phyloP scores from a whole-genome alignment of 2,329 filamentous ascomycete species.

The Colletotrichum musicola region DNA sequence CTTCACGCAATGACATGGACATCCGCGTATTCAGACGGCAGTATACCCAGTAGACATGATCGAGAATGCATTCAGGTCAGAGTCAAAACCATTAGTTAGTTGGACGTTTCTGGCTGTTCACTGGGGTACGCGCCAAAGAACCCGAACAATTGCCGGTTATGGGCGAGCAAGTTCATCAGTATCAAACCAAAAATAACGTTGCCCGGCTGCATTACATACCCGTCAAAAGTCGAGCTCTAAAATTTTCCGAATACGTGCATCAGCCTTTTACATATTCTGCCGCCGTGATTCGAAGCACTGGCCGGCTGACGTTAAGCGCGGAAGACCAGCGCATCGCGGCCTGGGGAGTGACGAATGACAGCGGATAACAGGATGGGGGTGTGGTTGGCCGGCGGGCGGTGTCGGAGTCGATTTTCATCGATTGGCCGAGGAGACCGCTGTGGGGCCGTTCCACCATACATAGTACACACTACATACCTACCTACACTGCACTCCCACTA shows the following conservation, averaged over 20 bases:
- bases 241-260: constrained; percentile 30
- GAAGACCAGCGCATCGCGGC: constrained; percentile 25
- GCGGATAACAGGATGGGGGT: neutral
- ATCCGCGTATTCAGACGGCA: no score
- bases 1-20: no score
- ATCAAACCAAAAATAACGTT: neutral
- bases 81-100: no score
- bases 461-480: no score
- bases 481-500: no score
- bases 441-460: neutral
- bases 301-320: constrained; percentile 32
- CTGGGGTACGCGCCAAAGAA: no score
- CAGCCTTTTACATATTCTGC: constrained; percentile 5
- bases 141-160: no score
- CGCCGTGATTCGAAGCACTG: constrained; percentile 19
- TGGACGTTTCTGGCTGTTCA: no score
- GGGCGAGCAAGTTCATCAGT: neutral
- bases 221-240: constrained; percentile 1
- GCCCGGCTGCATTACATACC: neutral
- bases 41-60: no score
- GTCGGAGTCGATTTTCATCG: constrained; percentile 1
- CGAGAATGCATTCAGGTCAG: no score
- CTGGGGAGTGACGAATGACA: constrained; percentile 11
- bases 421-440: constrained; percentile 1
- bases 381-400: constrained; percentile 9